Conservation (phyloP, 768 basidiomycete genomes). For the Udeniomyces megalosporus region DNA sequence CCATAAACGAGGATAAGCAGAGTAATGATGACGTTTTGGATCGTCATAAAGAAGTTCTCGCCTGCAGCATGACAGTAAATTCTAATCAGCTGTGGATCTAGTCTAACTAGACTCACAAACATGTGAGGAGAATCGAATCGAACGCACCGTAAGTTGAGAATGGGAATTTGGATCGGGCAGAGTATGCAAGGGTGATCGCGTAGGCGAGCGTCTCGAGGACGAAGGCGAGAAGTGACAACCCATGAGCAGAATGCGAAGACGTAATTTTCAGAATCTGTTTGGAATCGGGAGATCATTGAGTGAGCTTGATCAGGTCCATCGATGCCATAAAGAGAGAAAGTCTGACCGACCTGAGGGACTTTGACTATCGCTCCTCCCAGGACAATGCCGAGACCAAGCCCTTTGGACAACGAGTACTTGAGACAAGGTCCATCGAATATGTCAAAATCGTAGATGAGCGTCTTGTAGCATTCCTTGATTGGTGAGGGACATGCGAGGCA, state of each 20-base stretch:
- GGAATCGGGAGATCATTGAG: too few species aligned
- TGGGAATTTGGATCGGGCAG: slow-evolving; percentile 67
- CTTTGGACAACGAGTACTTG: slow-evolving; percentile 83
- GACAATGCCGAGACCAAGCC: slow-evolving; percentile 79
- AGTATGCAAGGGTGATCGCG: slow-evolving; percentile 75
- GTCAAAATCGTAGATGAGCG: slow-evolving; percentile 73
- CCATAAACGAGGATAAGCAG: slow-evolving; percentile 22
- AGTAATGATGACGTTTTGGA: slow-evolving; percentile 54
- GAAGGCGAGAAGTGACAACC: slow-evolving; percentile 73
- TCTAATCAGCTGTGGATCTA: too few species aligned
- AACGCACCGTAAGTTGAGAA: slow-evolving; percentile 69
- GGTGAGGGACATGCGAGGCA: neutral
- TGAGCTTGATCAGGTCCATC: too few species aligned
- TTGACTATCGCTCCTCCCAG: slow-evolving; percentile 86
- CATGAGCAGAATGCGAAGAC: slow-evolving; percentile 49
- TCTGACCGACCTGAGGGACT: slow-evolving; percentile 54
- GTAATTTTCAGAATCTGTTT: slow-evolving; percentile 9
- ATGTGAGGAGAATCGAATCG: too few species aligned
- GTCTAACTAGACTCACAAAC: too few species aligned
- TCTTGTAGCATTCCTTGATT: slow-evolving; percentile 72
- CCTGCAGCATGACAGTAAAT: too few species aligned
- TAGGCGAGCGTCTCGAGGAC: slow-evolving; percentile 80
- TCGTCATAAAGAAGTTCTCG: slow-evolving; percentile 89
- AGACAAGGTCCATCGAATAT: slow-evolving; percentile 62
- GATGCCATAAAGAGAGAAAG: too few species aligned